Evolutionary conservation across 2,329 filamentous ascomycete species (phyloP), one percentile per base, ranked within the genome.

Genomic region (Cercospora berteroae): DNA sequence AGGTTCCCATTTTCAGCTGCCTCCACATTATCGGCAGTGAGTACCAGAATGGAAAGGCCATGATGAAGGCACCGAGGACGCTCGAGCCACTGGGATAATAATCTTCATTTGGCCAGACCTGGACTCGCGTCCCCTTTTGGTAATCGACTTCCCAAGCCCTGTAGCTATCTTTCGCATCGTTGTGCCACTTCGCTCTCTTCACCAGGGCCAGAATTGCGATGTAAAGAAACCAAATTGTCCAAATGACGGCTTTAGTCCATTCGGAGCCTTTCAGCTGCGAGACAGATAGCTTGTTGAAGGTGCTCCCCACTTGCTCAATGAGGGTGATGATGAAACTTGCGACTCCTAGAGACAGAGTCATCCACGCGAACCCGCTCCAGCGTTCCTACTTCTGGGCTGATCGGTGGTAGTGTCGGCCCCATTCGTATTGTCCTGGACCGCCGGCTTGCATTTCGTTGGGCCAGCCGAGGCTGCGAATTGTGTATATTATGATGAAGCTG

Each of bases 361-460:
- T 33, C 61, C 61, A 64, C 8, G 61, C 29, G 20, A 64, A 64
- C 52, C 61, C 57, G 48, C 50, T 29, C 29, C 33, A 57, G 20
- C 31, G 61, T n/a, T 57, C 61, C 50, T 23, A 44, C 33, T 64
- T 33, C 33, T 64, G 48, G n/a, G 12, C 31, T 4, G 50, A 25
- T 25, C 56, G 29, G 29, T 57, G 33, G 61, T 64, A 61, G 25
- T 48, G 39, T 31, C 39, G 36, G 20, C 61, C 50, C 61, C 50
- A 57, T 18, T 58, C 61, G 20, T 57, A 64, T 29, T 64, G 48
- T 33, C 61, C 61, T 27, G 61, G 61, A 29, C 61, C 61, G 8
- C 50, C 33, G 13, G 52, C 50, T 18, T 64, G 61, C 16, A 33
- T 44, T 58, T 57, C 39, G 33, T 64, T 57, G 20, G 61, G 61